Evolutionary conservation across 2,329 filamentous ascomycete species (phyloP), one percentile per base, ranked within the genome.

Genomic region (Fusarium humuli): DNA sequence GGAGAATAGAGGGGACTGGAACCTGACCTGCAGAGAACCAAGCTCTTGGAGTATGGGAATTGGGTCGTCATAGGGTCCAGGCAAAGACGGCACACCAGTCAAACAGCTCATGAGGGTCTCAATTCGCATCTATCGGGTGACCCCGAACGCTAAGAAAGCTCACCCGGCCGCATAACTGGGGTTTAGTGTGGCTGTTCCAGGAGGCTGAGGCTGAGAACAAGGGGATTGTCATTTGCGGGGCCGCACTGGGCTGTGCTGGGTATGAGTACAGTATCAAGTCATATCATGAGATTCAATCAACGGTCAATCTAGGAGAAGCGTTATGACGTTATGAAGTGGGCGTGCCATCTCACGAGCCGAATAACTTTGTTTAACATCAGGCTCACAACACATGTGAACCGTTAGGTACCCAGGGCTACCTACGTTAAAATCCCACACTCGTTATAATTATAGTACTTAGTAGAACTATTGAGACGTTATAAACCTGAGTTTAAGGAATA

Each of bases 21-120:
- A 75, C 73, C 65, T 75, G 64, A 71, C 69, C 45, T 65, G 69
- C 69, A 75, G 67, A 54, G 41, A 54, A 44, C 63, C 32, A 65
- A 44, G 59, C 59, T 57, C 55, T 68, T 54, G 49, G 57, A 59
- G 59, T 45, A 41, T 46, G 58, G 42, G 37, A 52, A 53, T 56
- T 50, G 27, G 61, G 49, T 47, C 61, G 45, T 63, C 67, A 69
- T 69, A 61, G 56, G 65, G 56, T 52, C 55, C 49, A 29, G n/a
- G 14, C 16, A 44, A 25, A 32, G 53, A 50, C 53, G 72, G 70
- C 73, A 73, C 61, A 49, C 71, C 71, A 75, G 56, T 66, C 48
- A 61, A 58, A 67, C 56, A 61, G 37, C 61, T 45, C 47, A 56
- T 63, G 65, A 63, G 63, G 52, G 56, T 42, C 62, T 41, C 30